Base-by-base conservation (phyloP, 192 early-diverging fungal species). In the Coemansia sp. region DNA sequence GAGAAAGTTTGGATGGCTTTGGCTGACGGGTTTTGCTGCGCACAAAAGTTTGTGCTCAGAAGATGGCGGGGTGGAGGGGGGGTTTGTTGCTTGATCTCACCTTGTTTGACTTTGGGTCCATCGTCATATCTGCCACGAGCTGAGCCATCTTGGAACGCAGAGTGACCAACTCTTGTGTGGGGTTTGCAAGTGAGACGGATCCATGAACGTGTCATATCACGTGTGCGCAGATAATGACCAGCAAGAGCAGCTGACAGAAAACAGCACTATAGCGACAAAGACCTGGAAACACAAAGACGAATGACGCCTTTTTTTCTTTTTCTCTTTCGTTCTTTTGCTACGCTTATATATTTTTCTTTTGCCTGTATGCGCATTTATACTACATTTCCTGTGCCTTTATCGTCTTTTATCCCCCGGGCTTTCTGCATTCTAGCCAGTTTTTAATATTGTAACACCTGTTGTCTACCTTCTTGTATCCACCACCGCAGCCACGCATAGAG, bases 271-370 rank as follows among this genome's bases (percentile, higher is more conserved):
- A n/a, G n/a, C n/a, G n/a, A n/a, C n/a, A 29, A 29, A 29, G 29
- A 29, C 29, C 29, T 29, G 29, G 3, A 29, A 29, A 29, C 29
- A 29, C 29, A 56, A 56, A 56, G 22, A 25, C 13, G 5, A 14
- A 54, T 25, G 14, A 20, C 25, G 36, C 36, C 36, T 61, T 17
- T 32, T 57, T 46, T 13, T 62, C 55, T 55, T 68, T n/a, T 59
- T 38, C 19, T n/a, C 11, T 69, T 61, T 41, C 11, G 10, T 25
- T 53, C 46, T 29, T 49, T 48, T 49, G 23, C 40, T 61, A 15
- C 41, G 41, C 58, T 42, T 58, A 49, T 35, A n/a, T 70, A 57
- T 52, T 41, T 49, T 64, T 25, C 22, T 53, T 29, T 38, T 48
- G n/a, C 23, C 19, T 35, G 5, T 59, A 20, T 40, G 42, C 42